A percentile compares a stretch with the other conserved stretches of the same genome.
These are phyloP conservation scores for Mycena rebaudengoi DNA, from an alignment of 768 basidiomycete genomes.

Conservation along the genomic window DNA sequence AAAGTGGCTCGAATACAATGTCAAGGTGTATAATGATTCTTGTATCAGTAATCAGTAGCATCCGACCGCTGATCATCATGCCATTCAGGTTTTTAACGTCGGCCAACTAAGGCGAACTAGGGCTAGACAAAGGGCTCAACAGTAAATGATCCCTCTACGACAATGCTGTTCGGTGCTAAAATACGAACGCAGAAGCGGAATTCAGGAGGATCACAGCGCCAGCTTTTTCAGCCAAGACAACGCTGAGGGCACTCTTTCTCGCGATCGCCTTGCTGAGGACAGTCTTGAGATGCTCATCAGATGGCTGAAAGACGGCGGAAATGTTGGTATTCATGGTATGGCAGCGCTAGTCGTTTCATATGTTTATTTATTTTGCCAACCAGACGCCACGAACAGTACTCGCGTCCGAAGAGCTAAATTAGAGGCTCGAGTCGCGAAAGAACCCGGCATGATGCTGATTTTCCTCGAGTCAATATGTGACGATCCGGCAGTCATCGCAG, in stretches of 20 bases:
- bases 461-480: slow-evolving; percentile 96
- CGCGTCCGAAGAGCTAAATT: slow-evolving; percentile 81
- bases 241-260: slow-evolving; percentile 72
- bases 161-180: slow-evolving; percentile 6
- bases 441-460: slow-evolving; percentile 87
- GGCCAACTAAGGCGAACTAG: slow-evolving; percentile 91
- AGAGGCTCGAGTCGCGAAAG: slow-evolving; percentile 81
- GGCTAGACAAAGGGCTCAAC: slow-evolving; percentile 80
- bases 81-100: slow-evolving; percentile 96
- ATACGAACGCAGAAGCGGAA: slow-evolving; percentile 64
- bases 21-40: slow-evolving; percentile 78
- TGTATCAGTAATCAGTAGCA: background rate
- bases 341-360: slow-evolving; percentile 1
- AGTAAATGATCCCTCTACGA: slow-evolving; percentile 50
- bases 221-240: slow-evolving; percentile 92
- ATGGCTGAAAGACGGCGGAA: slow-evolving; percentile 95
- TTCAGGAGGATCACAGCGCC: slow-evolving; percentile 91
- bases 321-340: slow-evolving; percentile 96
- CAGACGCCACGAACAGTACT: slow-evolving; percentile 98
- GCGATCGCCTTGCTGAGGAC: slow-evolving; percentile 89
- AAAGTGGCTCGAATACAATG: slow-evolving; percentile 98
- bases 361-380: background rate
- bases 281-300: slow-evolving; percentile 94
- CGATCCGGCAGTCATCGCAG: slow-evolving; percentile 92
- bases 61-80: background rate